phyloP scores from a whole-genome alignment of 768 basidiomycete genomes.

The Terana coerulea region DNA sequence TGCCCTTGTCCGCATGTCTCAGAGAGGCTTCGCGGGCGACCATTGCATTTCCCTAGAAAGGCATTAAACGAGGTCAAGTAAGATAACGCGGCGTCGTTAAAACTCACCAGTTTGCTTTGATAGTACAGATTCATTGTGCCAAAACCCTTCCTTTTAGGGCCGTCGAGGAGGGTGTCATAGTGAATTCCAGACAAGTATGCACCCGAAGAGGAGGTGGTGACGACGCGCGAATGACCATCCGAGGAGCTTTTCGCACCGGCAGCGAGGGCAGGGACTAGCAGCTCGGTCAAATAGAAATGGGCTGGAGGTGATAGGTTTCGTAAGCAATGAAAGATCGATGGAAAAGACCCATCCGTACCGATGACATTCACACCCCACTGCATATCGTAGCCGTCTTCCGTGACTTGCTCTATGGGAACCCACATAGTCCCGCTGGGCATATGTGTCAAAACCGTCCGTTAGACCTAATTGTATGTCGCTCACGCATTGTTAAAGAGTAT shows the following conservation, averaged over 20 bases:
- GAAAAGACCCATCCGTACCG: conserved; percentile 27
- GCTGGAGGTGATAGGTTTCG: conserved; percentile 33
- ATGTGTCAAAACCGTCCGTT: not conserved
- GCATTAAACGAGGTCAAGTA: not conserved
- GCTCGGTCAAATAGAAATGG: conserved; percentile 53
- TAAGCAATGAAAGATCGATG: conserved; percentile 6
- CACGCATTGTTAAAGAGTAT: conserved; percentile 53
- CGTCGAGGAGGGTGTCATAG: conserved; percentile 35
- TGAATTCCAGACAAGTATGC: conserved; percentile 32
- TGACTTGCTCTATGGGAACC: conserved; percentile 37
- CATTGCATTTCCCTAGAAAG: conserved; percentile 39
- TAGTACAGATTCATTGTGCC: conserved; percentile 18
- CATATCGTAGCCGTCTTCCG: conserved; percentile 47
- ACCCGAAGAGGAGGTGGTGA: conserved; percentile 42
- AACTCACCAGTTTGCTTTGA: conserved; percentile 45
- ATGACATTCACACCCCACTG: conserved; percentile 57
- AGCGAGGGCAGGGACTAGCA: conserved; percentile 46
- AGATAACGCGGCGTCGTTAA: not conserved
- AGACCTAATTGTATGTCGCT: conserved; percentile 15
- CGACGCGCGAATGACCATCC: conserved; percentile 42
- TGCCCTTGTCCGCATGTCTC: conserved; percentile 40
- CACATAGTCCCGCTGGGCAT: conserved; percentile 45
- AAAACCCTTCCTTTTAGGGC: conserved; percentile 18
- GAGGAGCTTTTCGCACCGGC: conserved; percentile 35
- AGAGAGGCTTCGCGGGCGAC: conserved; percentile 43